phyloP scores from a whole-genome alignment of 208 protist species.

The Leishmania martiniquensis region DNA sequence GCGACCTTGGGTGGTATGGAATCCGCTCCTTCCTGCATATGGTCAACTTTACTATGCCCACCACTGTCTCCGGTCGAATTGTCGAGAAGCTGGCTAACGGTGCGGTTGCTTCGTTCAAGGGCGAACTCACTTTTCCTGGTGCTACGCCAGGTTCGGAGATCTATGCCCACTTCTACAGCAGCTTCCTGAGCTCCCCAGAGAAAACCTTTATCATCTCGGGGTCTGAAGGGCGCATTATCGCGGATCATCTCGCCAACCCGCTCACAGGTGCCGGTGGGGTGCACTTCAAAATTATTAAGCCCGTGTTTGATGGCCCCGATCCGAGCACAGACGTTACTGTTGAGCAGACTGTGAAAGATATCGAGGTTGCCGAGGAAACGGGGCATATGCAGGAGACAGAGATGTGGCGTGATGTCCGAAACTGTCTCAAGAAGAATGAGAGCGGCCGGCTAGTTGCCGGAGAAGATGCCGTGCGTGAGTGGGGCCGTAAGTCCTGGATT shows the following conservation, averaged over 20 bases:
- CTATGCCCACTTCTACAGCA: conserved; percentile 57
- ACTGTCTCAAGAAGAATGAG: conserved; percentile 21
- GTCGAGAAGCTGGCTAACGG: conserved; percentile 40
- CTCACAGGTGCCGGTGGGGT: conserved; percentile 25
- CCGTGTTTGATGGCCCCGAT: conserved; percentile 8
- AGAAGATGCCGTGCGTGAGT: conserved; percentile 42
- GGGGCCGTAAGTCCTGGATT: conserved; percentile 52
- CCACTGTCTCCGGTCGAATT: conserved; percentile 48
- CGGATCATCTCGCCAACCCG: conserved; percentile 38
- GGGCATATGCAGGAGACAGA: conserved; percentile 47
- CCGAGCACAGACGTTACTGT: conserved; percentile 21
- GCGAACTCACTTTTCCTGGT: conserved; percentile 46
- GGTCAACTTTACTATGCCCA: conserved; percentile 47
- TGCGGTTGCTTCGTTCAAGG: conserved; percentile 58
- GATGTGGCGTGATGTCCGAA: conserved; percentile 61
- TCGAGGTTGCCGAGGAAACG: conserved; percentile 47
- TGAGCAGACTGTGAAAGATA: conserved; percentile 24
- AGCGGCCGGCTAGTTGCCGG: conserved; percentile 30
- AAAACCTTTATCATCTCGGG: conserved; percentile 43
- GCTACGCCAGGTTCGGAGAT: conserved; percentile 23
- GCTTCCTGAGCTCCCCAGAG: conserved; percentile 42
- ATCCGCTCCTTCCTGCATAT: conserved; percentile 60
- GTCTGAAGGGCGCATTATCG: conserved; percentile 43
- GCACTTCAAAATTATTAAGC: conserved; percentile 39
- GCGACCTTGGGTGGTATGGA: conserved; percentile 70